Evolutionary conservation across 2,329 filamentous ascomycete genomes (phyloP), one percentile per base, ranked within the genome.

Genomic region (Ceratocystis alfenasii): DNA sequence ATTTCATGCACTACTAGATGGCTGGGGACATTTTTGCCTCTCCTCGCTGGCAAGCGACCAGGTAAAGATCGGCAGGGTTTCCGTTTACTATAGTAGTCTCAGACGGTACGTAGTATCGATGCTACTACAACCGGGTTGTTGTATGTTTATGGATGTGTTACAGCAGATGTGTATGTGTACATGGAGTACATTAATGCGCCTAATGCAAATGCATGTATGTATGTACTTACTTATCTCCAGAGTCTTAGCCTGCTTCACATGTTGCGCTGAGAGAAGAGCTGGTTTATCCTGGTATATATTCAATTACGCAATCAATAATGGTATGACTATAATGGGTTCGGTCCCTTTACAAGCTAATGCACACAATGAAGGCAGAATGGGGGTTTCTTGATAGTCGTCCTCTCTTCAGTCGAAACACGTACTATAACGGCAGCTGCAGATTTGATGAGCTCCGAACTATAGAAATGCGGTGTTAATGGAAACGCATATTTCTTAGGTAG

Each of bases 291-390:
- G 20, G n/a, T 5, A 4, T 50, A 20, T n/a, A 30, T 57, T 33
- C 22, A 57, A 57, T 57, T 57, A 57, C 50, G 50, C 50, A 57
- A 57, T 15, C 50, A 30, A 57, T 30, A 55, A 22, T 50, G 33
- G 33, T 22, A 22, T n/a, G 46, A 22, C 17, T n/a, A 50, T 50
- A 2, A 8, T 50, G n/a, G 17, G 17, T 50, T 50, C 46, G n/a
- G 5, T 22, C 20, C 17, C 46, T 7, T n/a, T 36, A 36, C 8
- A 36, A 36, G 33, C 8, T 36, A 36, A 36, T 36, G 7, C 30
- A 36, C 33, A 36, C 33, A 36, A 10, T 10, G 33, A 10, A 36
- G 33, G 33, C 33, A 36, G 33, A 36, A 36, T 1, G 33, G 33
- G 2, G 7, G 7, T 36, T 36, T 36, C 8, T 36, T 36, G 8